Percentiles rank a stretch among this genome's conserved stretches.
phyloP scores from a whole-genome alignment of 1,284 basidiomycete species.

The Gastroboletus turbinatus region DNA sequence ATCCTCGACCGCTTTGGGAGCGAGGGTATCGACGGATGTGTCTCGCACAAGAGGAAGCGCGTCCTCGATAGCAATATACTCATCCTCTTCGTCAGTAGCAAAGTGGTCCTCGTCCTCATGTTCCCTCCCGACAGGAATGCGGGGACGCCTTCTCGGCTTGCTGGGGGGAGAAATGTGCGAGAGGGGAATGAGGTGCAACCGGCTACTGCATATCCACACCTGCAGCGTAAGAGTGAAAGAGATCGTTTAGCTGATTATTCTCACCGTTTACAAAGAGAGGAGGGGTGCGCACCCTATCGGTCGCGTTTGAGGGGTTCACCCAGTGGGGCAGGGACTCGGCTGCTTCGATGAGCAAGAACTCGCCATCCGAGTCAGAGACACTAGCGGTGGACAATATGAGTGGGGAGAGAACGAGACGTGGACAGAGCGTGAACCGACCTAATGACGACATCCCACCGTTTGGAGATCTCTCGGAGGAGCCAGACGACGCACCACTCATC shows the following conservation, averaged over 20 bases:
- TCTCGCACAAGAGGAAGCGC: slow-evolving; percentile 69
- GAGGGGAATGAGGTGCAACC: slow-evolving; percentile 85
- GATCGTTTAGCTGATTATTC: slow-evolving; percentile 32
- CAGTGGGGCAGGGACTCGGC: slow-evolving; percentile 88
- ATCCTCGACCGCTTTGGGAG: slow-evolving; percentile 58
- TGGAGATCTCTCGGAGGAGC: slow-evolving; percentile 76
- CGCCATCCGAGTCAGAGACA: slow-evolving; percentile 89
- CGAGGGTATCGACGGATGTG: slow-evolving; percentile 50
- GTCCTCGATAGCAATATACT: slow-evolving; percentile 59
- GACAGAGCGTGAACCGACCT: slow-evolving; percentile 45
- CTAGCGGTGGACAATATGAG: slow-evolving; percentile 38
- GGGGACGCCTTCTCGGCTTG: slow-evolving; percentile 50
- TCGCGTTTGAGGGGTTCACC: slow-evolving; percentile 88
- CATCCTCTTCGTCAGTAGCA: slow-evolving; percentile 46
- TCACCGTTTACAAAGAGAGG: slow-evolving; percentile 31
- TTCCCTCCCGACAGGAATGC: slow-evolving; percentile 40
- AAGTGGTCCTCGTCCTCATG: slow-evolving; percentile 51
- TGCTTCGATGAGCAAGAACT: slow-evolving; percentile 95
- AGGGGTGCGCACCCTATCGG: slow-evolving; percentile 77
- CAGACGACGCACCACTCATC: slow-evolving; percentile 96
- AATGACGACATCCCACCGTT: slow-evolving; percentile 74
- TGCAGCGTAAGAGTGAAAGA: slow-evolving; percentile 36
- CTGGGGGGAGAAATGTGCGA: slow-evolving; percentile 65
- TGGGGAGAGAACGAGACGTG: not conserved
- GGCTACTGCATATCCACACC: slow-evolving; percentile 89